phyloP scores from a whole-genome alignment of 352 stramenopile genomes.

The Pythium guiyangense region DNA sequence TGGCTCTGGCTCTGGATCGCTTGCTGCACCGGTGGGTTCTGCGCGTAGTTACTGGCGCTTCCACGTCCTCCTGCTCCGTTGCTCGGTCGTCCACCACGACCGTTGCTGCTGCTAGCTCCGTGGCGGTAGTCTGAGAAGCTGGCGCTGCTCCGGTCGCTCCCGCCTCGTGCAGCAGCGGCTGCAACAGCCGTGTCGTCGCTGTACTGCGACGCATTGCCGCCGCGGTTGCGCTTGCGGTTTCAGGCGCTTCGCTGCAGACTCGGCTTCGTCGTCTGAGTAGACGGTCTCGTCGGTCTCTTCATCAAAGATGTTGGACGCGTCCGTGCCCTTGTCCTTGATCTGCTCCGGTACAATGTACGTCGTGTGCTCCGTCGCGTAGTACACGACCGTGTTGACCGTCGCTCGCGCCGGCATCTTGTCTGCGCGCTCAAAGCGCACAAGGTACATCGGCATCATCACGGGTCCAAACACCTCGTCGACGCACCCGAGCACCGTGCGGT shows the following conservation, averaged over 20 bases:
- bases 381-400: constrained; percentile 39
- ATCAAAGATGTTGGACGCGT: constrained; percentile 85
- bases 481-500: constrained; percentile 71
- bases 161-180: background rate
- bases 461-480: constrained; percentile 85
- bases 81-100: constrained; percentile 8
- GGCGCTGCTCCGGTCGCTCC: background rate
- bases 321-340: constrained; percentile 78
- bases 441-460: constrained; percentile 83
- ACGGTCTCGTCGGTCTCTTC: constrained; percentile 74
- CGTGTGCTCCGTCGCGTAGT: constrained; percentile 72
- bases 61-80: constrained; percentile 5
- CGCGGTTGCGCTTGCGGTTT: constrained; percentile 68
- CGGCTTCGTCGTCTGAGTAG: constrained; percentile 83
- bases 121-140: constrained; percentile 10
- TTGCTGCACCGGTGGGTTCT: constrained; percentile 6
- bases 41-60: constrained; percentile 14
- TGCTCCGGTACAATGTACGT: constrained; percentile 75
- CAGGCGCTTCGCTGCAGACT: constrained; percentile 60
- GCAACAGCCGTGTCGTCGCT: too few species aligned
- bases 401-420: constrained; percentile 62
- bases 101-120: background rate
- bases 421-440: constrained; percentile 70
- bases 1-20: constrained; percentile 35
- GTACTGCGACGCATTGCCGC: constrained; percentile 8